phyloP scores from a whole-genome alignment of 441 rosid genomes.

The Bruguiera hainesii region DNA sequence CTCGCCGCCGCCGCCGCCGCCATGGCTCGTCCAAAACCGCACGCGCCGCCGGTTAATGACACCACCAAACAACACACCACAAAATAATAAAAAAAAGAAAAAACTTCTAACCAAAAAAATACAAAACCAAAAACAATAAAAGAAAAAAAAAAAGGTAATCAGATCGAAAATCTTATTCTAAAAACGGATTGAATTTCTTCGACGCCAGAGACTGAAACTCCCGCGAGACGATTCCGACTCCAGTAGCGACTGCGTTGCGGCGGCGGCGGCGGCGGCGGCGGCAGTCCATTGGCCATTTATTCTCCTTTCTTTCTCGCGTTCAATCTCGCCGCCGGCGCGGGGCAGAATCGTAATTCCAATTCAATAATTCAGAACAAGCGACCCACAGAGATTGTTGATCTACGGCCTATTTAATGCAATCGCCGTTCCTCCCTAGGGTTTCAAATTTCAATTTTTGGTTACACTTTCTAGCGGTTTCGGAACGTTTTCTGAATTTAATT shows the following conservation, averaged over 20 bases:
- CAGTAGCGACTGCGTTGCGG: neutral
- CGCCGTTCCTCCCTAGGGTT: conserved; percentile 24
- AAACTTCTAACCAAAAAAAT: conserved; percentile 1
- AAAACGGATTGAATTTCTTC: too few relatives aligned
- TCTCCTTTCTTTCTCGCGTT: neutral
- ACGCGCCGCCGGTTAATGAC: neutral
- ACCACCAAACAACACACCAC: neutral
- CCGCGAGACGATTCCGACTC: conserved; percentile 15
- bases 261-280: neutral
- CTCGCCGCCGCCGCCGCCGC: conserved; percentile 42
- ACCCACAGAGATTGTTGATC: neutral
- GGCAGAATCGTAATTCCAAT: neutral
- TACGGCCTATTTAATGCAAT: neutral
- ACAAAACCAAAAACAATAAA: too few relatives aligned
- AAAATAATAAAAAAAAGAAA: neutral
- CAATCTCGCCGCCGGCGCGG: conserved; percentile 13
- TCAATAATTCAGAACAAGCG: neutral
- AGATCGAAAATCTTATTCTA: too few relatives aligned
- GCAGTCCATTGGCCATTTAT: conserved; percentile 23
- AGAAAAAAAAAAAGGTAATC: too few relatives aligned
- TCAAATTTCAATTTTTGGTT: neutral
- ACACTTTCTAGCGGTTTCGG: neutral
- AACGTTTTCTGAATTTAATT: neutral
- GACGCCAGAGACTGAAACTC: conserved; percentile 20
- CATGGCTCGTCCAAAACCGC: conserved; percentile 23